Conservation (phyloP, 228 moss, liverwort and hornwort genomes). For the Sphagnum magellanicum region DNA sequence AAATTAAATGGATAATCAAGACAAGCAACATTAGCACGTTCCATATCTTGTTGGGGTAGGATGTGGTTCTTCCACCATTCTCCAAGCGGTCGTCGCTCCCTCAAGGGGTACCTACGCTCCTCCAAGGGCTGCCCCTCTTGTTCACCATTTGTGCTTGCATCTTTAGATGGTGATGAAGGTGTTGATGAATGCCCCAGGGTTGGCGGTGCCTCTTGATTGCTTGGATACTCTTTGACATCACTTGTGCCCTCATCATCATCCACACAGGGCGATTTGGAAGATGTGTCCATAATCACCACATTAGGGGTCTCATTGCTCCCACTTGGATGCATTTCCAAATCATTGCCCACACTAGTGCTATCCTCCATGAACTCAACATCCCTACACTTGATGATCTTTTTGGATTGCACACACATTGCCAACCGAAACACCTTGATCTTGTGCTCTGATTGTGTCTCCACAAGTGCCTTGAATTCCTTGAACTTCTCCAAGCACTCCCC, state of each 20-base stretch:
- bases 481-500: slow-evolving; percentile 1
- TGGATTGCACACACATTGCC: slow-evolving; percentile 3
- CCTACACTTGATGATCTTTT: slow-evolving; percentile 6
- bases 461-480: slow-evolving; percentile 1
- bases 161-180: too few relatives aligned
- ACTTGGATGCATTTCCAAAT: background rate
- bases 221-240: too few relatives aligned
- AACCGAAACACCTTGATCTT: background rate
- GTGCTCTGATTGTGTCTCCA: background rate
- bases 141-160: background rate
- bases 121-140: background rate
- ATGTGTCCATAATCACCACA: too few relatives aligned
- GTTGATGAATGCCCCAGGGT: too few relatives aligned
- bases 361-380: background rate
- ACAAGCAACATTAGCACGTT: slow-evolving; percentile 2
- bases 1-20: background rate
- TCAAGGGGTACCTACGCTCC: too few relatives aligned
- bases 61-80: slow-evolving; percentile 2
- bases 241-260: too few relatives aligned
- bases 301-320: too few relatives aligned
- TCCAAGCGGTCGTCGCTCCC: background rate
- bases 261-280: too few relatives aligned
- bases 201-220: too few relatives aligned
- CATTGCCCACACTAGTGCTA: background rate
- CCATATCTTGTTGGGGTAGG: background rate